Evolutionary conservation across 352 stramenopile species (phyloP), one percentile per base, ranked within the genome.

Genomic region (Phytophthora hibernalis): DNA sequence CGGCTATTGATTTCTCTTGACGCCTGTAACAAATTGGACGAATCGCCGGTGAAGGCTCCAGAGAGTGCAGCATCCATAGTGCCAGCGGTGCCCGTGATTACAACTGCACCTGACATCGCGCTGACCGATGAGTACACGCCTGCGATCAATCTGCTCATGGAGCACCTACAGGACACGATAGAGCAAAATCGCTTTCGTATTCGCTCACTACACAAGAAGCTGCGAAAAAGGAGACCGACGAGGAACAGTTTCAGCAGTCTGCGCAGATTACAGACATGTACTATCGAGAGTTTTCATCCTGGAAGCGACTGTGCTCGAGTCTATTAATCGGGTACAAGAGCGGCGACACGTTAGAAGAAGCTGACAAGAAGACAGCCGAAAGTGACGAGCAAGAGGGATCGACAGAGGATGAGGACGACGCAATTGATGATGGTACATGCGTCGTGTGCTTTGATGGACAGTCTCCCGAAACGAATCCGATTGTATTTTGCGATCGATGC

Each of bases 401-500:
- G 3, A 61, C 65, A 9, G 73, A 77, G 56, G 53, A 73, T 13
- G 69, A 77, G 11, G 81, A 84, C 20, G 82, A 94, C 44, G 57
- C 80, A 7, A 75, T 95, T 16, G 89, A 96, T 65, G 89, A 96
- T 43, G 89, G 87, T 0, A 96, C 86, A 7, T 97, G 91, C 53
- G 87, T 96, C 20, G 82, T 97, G 21, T 97, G 91, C 56, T 97
- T 97, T 62, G 91, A 97, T 56, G 89, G 88, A 0, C 77, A 89
- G 50, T 96, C 91, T 22, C 88, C 90, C 0, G 91, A 97, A 62
- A 79, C 80, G 10, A 96, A 97, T 56, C 87, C 87, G 6, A 97
- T 97, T 57, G 87, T 97, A 18, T 96, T 96, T 55, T 97, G 91
- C 48, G 91, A 97, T 67, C 77, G 83, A 12, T 97, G 91, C 54